These are phyloP conservation scores for Cicer pinnatifidum DNA, from an alignment of 306 rosid species.

Conservation along the genomic window DNA sequence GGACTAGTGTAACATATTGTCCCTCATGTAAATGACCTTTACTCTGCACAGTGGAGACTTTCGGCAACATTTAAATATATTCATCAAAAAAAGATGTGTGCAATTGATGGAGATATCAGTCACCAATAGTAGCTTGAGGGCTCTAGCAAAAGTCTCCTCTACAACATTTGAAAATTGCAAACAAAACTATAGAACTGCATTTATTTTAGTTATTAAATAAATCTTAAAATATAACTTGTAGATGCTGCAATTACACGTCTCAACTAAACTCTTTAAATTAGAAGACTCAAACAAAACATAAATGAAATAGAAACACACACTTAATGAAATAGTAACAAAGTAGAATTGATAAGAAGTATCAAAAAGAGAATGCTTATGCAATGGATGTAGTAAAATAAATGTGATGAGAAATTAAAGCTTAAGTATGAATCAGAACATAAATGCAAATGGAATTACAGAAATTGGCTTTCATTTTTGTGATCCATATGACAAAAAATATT, in stretches of 20 bases:
- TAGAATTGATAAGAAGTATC: neutral
- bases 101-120: too few species aligned
- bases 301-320: neutral
- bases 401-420: neutral
- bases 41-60: too few species aligned
- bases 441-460: neutral
- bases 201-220: too few species aligned
- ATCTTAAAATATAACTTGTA: too few species aligned
- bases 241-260: neutral
- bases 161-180: too few species aligned
- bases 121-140: too few species aligned
- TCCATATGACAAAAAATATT: neutral
- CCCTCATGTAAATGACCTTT: too few species aligned
- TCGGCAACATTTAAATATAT: too few species aligned
- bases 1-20: too few species aligned
- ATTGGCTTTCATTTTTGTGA: neutral
- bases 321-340: neutral
- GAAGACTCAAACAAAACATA: neutral
- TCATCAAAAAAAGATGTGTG: too few species aligned
- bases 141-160: too few species aligned
- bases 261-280: neutral
- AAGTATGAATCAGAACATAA: neutral
- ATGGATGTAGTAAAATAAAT: neutral
- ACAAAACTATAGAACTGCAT: too few species aligned
- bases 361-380: neutral